phyloP scores from a whole-genome alignment of 768 basidiomycete species.

The Calocera cornea region DNA sequence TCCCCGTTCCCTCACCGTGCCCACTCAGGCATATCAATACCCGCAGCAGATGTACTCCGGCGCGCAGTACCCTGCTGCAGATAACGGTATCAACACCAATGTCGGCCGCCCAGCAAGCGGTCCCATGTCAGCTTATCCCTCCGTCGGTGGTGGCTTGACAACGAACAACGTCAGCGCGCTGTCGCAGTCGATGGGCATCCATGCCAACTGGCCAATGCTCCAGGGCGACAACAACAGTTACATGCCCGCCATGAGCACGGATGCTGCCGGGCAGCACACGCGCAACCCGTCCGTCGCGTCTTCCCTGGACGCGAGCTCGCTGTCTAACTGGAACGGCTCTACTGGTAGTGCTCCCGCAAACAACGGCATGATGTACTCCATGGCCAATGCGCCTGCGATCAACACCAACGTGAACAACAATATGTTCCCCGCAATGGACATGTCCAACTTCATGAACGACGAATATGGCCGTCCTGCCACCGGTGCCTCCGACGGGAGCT shows the following conservation, averaged over 20 bases:
- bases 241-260: background rate
- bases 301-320: background rate
- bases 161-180: background rate
- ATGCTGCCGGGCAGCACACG: background rate
- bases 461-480: background rate
- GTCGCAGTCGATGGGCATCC: background rate
- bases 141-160: background rate
- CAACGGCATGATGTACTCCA: background rate
- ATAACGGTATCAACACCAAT: background rate
- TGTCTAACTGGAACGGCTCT: slow-evolving; percentile 2
- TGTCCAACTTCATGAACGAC: background rate
- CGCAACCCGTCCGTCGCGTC: background rate
- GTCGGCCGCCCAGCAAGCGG: background rate
- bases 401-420: background rate
- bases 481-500: background rate
- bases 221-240: background rate
- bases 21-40: background rate
- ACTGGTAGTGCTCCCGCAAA: background rate
- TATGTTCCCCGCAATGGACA: background rate
- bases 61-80: background rate
- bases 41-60: background rate
- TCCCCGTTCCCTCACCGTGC: background rate
- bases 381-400: background rate
- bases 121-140: background rate
- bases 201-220: background rate